Evolutionary conservation across 2,329 filamentous ascomycete species (phyloP), one percentile per base, ranked within the genome.

Genomic region (Sclerotinia minor): DNA sequence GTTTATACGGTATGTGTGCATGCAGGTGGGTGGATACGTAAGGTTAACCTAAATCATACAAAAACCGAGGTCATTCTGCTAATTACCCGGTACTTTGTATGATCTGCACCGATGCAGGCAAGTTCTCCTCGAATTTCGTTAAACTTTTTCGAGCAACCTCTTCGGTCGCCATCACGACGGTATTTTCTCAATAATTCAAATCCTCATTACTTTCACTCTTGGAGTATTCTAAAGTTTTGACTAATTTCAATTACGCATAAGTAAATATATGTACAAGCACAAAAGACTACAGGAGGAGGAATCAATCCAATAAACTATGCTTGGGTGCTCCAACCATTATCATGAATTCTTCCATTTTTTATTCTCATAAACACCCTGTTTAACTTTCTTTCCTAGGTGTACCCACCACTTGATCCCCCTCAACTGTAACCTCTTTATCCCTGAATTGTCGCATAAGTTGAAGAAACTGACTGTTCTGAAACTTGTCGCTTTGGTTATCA

Each of bases 401-500:
- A 44, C 59, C 70, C 19, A 90, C 86, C 74, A 91, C 82, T 73
- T 87, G 85, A 76, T 92, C 89, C 52, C 89, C 90, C 71, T 91
- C 84, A 49, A 95, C 87, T 60, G 85, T 84, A 19, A 93, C 87
- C 79, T 95, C 88, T 67, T 85, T 83, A 75, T 92, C 87, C 64
- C 89, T 85, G 66, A 95, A 85, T 69, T 86, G 85, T 38, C 90
- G 86, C 92, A 96, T 95, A 57, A 96, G 80, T 5, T 85, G 83
- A 0, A 94, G 79, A 75, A 96, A 96, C 68, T 86, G 86, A 72
- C 91, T 94, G 75, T 93, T 87, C 73, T 88, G 86, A 78, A 95
- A 95, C 75, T 94, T 94, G 58, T 87, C 80, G 67, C 85, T 89
- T 68, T 86, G 84, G 72, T 94, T 89, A 73, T 88, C 82, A 26